These are phyloP conservation scores for Nelumbo lutea DNA, from an alignment of 164 flowering plant species.

Conservation along the genomic window DNA sequence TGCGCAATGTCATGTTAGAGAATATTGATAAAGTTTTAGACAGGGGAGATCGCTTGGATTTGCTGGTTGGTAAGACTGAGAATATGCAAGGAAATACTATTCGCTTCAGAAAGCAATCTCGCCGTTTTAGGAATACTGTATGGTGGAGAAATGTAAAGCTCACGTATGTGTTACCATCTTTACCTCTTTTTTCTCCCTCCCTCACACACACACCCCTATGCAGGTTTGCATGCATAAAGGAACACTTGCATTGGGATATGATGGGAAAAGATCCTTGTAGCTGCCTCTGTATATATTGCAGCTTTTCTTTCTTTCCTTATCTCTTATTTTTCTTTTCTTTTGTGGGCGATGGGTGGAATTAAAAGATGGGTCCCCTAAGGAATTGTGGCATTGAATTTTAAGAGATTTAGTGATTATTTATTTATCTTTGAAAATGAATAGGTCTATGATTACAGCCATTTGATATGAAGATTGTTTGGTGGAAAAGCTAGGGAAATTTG, in stretches of 20 bases:
- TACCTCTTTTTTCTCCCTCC: background rate
- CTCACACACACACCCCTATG: background rate
- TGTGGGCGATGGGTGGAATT: too few relatives aligned
- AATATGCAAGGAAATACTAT: slow-evolving; percentile 68
- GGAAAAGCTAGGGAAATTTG: too few relatives aligned
- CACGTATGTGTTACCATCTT: slow-evolving; percentile 39
- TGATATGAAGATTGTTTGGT: too few relatives aligned
- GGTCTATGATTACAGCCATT: too few relatives aligned
- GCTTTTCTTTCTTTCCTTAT: too few relatives aligned
- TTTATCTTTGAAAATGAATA: too few relatives aligned
- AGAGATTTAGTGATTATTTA: too few relatives aligned
- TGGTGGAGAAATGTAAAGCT: slow-evolving; percentile 91
- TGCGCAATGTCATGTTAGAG: slow-evolving; percentile 73
- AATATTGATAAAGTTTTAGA: slow-evolving; percentile 85
- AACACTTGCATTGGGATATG: background rate
- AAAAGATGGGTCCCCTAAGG: too few relatives aligned
- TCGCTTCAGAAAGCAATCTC: slow-evolving; percentile 70
- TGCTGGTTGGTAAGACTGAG: slow-evolving; percentile 70
- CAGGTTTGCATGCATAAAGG: background rate
- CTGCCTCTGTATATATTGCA: too few relatives aligned
- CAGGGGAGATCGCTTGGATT: slow-evolving; percentile 74
- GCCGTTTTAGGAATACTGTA: slow-evolving; percentile 48
- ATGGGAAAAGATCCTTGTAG: background rate
- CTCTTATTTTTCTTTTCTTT: background rate
- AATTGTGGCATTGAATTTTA: too few relatives aligned